phyloP scores from a whole-genome alignment of 306 rosid species.

The Prunus davidiana region DNA sequence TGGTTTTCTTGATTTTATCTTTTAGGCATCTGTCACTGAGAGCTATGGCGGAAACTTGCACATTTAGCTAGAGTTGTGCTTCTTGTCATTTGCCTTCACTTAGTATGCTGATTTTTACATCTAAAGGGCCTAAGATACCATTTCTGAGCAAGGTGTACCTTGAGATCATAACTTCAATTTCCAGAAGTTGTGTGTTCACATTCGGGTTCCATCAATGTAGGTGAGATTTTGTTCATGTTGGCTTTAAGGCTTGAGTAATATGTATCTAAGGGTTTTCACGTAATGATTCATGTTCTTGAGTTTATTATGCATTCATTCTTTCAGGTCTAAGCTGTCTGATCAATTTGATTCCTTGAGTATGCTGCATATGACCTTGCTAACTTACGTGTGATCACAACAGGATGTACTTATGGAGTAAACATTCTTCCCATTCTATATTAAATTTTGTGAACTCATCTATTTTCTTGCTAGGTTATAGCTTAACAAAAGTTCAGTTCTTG shows the following conservation, averaged over 20 bases:
- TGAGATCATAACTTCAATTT: constrained; percentile 2
- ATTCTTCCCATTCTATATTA: background rate
- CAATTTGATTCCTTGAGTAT: background rate
- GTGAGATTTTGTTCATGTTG: background rate
- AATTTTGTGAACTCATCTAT: too few relatives aligned
- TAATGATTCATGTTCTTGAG: background rate
- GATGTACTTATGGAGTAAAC: background rate
- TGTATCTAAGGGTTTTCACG: background rate
- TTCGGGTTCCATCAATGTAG: background rate
- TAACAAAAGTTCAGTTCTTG: too few relatives aligned
- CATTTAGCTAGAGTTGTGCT: constrained; percentile 27
- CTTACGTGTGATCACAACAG: background rate
- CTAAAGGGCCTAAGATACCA: background rate
- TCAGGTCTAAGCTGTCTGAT: background rate
- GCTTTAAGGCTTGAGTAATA: background rate
- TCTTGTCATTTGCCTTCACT: constrained; percentile 9
- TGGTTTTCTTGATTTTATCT: background rate
- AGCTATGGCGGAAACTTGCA: constrained; percentile 76
- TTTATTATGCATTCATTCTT: too few relatives aligned
- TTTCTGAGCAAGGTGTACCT: constrained; percentile 2
- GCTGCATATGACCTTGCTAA: background rate
- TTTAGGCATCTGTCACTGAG: constrained; percentile 69
- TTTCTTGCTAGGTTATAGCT: too few relatives aligned
- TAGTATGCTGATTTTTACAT: background rate
- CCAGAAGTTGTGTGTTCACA: background rate